Base-by-base conservation (phyloP, 1,284 basidiomycete species). In the Sporisorium iseilematis-ciliati region DNA sequence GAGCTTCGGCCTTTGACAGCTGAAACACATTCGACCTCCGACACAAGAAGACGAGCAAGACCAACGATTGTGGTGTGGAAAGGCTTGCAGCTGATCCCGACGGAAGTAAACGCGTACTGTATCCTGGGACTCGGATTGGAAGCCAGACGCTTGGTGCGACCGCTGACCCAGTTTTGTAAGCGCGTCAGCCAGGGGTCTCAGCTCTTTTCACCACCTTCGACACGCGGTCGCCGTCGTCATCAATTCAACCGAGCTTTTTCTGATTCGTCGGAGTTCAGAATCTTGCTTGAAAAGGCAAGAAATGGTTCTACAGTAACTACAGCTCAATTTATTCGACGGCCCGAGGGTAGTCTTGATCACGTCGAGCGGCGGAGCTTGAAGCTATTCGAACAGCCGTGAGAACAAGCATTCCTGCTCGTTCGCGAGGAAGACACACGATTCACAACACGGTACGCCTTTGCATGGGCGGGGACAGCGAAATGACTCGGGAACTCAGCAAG, bases 61-160 rank as follows among this genome's bases (percentile, higher is more conserved):
- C 16, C 29, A 10, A 16, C 25, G 21, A 20, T 18, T 18, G 40
- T 23, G 14, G 21, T 21, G 31, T 38, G 23, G 43, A 26, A 26
- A 31, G 54, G 29, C 54, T 52, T 49, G 65, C 59, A 62, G 65
- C 56, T 61, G 59, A 57, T 62, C 65, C 65, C 65, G 59, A 62
- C 65, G 65, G 65, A 68, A 68, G 65, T 59, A 58, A 50, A 57
- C 65, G 52, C 35, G 4, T 38, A 11, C 31, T 41, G 53, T 57
- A 23, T 45, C 31, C 56, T 51, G 7, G 31, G 23, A 58, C 43
- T 38, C 38, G 41, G 46, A 23, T 68, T 62, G 50, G 51, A 68
- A 68, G 55, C 55, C 65, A 62, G 65, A 54, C 45, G 29, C 11
- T 33, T 18, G n/a, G 46, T 16, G 35, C 43, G 3, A 25, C n/a